A percentile compares a stretch with the other conserved stretches of the same genome.
These are phyloP conservation scores for Pseudogymnoascus sp. DNA, from an alignment of 2,329 filamentous ascomycete genomes.

Conservation along the genomic window DNA sequence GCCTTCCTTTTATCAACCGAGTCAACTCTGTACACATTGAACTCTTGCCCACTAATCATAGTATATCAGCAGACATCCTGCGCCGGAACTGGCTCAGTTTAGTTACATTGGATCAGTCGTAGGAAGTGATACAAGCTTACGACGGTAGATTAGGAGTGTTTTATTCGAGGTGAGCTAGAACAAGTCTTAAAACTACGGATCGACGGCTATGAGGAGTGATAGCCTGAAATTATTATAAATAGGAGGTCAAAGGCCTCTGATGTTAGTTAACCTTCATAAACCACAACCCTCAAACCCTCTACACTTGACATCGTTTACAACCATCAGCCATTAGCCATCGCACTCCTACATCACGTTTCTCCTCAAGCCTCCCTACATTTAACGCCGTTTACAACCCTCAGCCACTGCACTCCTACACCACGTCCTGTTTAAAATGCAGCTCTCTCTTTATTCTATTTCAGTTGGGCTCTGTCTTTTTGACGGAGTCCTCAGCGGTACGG, in stretches of 20 bases:
- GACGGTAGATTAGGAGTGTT: not conserved
- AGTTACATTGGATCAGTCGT: not conserved
- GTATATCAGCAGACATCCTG: not conserved
- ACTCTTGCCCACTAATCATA: not conserved
- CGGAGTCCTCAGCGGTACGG: not conserved
- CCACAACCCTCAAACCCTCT: not conserved
- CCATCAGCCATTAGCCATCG: no score
- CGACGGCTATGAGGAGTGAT: not conserved
- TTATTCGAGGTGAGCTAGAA: not conserved
- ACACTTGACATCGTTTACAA: not conserved
- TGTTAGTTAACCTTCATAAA: not conserved
- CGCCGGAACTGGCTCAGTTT: not conserved
- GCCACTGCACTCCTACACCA: not conserved
- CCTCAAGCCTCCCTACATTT: no score
- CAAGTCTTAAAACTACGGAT: not conserved
- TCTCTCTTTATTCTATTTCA: not conserved
- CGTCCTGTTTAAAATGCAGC: not conserved
- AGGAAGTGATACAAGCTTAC: not conserved
- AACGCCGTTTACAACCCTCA: no score
- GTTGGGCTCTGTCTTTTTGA: not conserved
- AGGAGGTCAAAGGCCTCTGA: not conserved
- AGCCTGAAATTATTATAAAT: not conserved
- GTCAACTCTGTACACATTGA: not conserved
- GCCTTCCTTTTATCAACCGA: no score
- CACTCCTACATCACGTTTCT: no score